Evolutionary conservation across 176 grass and related monocot species (phyloP).

Genomic region (Miscanthus lutarioriparius): DNA sequence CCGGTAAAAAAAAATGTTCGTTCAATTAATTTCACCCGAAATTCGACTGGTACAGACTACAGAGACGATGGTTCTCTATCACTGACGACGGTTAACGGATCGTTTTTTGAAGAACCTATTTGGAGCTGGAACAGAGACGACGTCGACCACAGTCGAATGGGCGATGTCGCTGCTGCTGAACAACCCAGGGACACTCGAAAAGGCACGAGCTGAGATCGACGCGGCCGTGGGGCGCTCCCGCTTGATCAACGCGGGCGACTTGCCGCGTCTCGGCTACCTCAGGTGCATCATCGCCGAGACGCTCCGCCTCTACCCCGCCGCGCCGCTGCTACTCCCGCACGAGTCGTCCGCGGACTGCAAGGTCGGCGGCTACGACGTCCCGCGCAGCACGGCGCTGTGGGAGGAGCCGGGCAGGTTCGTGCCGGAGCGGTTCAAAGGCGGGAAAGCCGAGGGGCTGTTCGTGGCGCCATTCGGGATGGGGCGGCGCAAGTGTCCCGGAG

Average conservation of each 20-base stretch:
- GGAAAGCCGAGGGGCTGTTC: not conserved
- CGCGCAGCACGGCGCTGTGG: conserved; percentile 53
- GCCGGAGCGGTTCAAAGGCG: conserved; percentile 50
- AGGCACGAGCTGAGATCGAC: conserved; percentile 36
- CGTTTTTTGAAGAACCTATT: conserved; percentile 8
- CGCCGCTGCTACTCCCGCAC: conserved; percentile 45
- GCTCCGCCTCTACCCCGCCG: conserved; percentile 40
- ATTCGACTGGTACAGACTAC: too few species aligned
- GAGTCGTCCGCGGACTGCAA: conserved; percentile 37
- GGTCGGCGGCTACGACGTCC: conserved; percentile 31
- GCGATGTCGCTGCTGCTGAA: conserved; percentile 65
- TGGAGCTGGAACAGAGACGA: conserved; percentile 46
- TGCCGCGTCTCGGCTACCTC: conserved; percentile 40
- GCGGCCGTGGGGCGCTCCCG: conserved; percentile 11
- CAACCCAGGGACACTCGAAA: conserved; percentile 37
- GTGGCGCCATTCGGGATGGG: conserved; percentile 55
- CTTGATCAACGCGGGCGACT: conserved; percentile 36
- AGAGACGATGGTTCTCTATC: not conserved
- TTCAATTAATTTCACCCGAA: not conserved
- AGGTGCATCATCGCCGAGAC: conserved; percentile 55
- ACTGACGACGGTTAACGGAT: not conserved
- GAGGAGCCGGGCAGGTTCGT: conserved; percentile 32
- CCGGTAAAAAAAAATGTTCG: too few species aligned
- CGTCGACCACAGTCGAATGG: conserved; percentile 49
- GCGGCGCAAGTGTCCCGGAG: conserved; percentile 50